Evolutionary conservation across 2,329 filamentous ascomycete species (phyloP), one percentile per base, ranked within the genome.

Genomic region (Aaosphaeria arxii): DNA sequence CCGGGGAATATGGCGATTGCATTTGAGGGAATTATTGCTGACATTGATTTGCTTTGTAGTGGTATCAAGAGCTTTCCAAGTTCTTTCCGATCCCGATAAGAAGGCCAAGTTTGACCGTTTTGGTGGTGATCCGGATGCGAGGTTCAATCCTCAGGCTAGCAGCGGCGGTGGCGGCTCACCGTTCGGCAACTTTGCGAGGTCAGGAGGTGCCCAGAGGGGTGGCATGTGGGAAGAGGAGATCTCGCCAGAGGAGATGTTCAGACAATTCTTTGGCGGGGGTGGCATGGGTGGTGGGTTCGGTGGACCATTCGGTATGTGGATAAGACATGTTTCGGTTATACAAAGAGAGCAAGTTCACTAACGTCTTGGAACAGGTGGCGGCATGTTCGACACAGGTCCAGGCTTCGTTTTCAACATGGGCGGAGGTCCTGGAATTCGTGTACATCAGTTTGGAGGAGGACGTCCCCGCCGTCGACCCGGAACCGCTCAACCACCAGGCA

Each of bases 351-450:
- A 24, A 24, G 17, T 24, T 24, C 17, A 24, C 17, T 24, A 24
- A 24, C 3, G 17, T 24, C 17, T 24, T 24, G 17, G 17, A 11
- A n/a, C 4, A 40, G 78, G 74, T 44, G 77, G 74, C 58, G 77
- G 77, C 53, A 71, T 79, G 54, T 90, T 91, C 71, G 87, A 90
- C 62, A 82, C 80, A 52, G 89, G 90, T 11, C 90, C 89, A 29
- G 88, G 90, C 59, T 96, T 96, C 69, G 89, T 96, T 46, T 97
- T 97, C 74, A 96, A 96, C 73, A 83, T 96, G 71, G 89, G 89
- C 57, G 91, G 91, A 51, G 89, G 91, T 6, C 91, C 92, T 3
- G 92, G 91, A 17, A 85, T 99, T 61, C 84, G 92, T 51, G 90
- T 99, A 52, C 94, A 97, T 70, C 92, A 96, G 68, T 97, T 99